These are phyloP conservation scores for Macrophomina phaseolina DNA, from an alignment of 2,329 filamentous ascomycete species.

Conservation along the genomic window DNA sequence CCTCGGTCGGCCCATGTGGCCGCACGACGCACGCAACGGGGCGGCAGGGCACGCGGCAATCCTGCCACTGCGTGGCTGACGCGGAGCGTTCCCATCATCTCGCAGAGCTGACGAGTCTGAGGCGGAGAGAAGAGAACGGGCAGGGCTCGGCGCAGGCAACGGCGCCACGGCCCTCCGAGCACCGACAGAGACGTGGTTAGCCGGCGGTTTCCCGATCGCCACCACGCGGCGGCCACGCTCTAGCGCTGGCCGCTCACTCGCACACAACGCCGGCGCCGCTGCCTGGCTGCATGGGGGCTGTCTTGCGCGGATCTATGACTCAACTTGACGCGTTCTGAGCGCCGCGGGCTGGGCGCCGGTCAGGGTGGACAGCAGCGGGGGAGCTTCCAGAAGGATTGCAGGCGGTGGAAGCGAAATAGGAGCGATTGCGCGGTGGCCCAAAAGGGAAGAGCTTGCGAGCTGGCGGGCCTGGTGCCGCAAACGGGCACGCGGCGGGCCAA, in stretches of 20 bases:
- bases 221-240: too few relatives aligned
- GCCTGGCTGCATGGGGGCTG: neutral
- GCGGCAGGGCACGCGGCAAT: neutral
- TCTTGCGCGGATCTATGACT: neutral
- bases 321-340: neutral
- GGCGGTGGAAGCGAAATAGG: conserved; percentile 18
- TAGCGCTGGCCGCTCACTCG: neutral
- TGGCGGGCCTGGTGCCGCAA: conserved; percentile 15
- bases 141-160: neutral
- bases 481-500: conserved; percentile 17
- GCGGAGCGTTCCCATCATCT: too few relatives aligned
- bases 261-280: neutral
- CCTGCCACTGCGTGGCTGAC: neutral
- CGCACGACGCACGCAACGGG: neutral
- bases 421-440: conserved; percentile 8
- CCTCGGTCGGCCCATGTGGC: too few relatives aligned
- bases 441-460: conserved; percentile 21
- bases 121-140: too few relatives aligned
- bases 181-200: neutral
- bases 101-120: too few relatives aligned
- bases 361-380: too few relatives aligned
- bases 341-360: neutral
- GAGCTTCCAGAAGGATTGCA: neutral
- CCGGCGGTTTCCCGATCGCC: too few relatives aligned
- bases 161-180: neutral